Conservation (phyloP, 2,329 filamentous ascomycete genomes). For the Claviceps pusilla region DNA sequence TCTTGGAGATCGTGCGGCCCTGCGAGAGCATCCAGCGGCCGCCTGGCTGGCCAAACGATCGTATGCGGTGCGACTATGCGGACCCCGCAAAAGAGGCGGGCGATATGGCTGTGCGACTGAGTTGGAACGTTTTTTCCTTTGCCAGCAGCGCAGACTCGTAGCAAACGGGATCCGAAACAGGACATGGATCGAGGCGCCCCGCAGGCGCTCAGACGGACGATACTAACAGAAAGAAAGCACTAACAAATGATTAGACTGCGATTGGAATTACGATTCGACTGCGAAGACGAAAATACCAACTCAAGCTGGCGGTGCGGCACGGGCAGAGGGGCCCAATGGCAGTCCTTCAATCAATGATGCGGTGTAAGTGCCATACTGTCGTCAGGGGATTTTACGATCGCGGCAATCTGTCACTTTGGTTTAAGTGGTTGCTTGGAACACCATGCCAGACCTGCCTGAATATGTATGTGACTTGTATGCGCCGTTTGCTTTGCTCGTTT, state of each 20-base stretch:
- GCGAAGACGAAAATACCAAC: background rate
- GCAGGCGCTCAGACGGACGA: background rate
- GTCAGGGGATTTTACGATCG: conserved; percentile 1
- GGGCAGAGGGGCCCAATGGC: conserved; percentile 1
- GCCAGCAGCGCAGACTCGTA: conserved; percentile 2
- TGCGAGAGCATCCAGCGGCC: background rate
- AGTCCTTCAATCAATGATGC: background rate
- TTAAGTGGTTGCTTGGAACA: background rate
- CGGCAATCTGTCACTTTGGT: background rate
- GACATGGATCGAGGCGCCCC: conserved; percentile 1
- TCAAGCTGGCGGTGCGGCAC: background rate
- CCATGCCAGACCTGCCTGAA: background rate
- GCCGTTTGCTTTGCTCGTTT: background rate
- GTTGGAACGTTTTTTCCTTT: background rate
- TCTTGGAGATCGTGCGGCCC: background rate
- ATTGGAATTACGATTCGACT: background rate
- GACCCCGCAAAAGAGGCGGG: conserved; percentile 6
- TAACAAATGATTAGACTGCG: background rate
- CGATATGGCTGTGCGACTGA: conserved; percentile 1
- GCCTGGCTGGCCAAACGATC: conserved; percentile 2
- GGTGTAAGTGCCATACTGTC: background rate
- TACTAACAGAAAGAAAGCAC: background rate
- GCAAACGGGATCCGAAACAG: conserved; percentile 1
- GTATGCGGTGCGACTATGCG: conserved; percentile 8
- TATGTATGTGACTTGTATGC: background rate